Evolutionary conservation across 345 rosid species (phyloP), one percentile per base, ranked within the genome.

Genomic region (Pistacia vera): DNA sequence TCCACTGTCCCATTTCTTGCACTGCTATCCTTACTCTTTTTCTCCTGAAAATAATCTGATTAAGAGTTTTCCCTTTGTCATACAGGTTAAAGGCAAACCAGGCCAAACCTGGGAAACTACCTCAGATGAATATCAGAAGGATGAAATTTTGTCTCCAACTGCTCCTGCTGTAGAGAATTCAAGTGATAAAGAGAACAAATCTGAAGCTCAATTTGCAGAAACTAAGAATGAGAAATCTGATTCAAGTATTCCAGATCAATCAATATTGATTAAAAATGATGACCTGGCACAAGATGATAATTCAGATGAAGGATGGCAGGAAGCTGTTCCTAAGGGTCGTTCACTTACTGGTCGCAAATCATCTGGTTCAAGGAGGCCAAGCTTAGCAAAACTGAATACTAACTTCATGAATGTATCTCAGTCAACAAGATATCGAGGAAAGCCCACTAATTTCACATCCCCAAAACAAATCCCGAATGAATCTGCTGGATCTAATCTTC

Each of bases 301-400:
- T 59, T 87, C 93, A 11, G 95, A 96, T 81, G 97, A 96, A 88
- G 99, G 99, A 78, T 96, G 99, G 99, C 98, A 96, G 86, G 98
- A 96, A 91, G 98, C 99, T 79, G 94, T 91, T 68, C 93, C 97
- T 3, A 96, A 91, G 87, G 83, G 92, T 28, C 98, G 98, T 56
- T 84, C 90, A 75, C 96, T 87, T 63, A 73, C 93, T 63, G 83
- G 83, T 81, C 93, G 97, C 74, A 91, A 90, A 80, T 80, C 85
- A 74, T 83, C 89, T 72, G 79, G 85, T 82, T 86, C 90, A 69
- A 89, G 85, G 81, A 92, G 95, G 74, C 97, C 96, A 56, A 92
- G 90, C 81, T 84, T 96, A 33, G 97, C 93, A 49, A 96, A 93
- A 85, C 85, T 96, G 62, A 93, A 91, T 76, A 96, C 99, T 16